Evolutionary conservation across 305 asterid genomes (phyloP).

Genomic region (Solanum aculeatissimum): DNA sequence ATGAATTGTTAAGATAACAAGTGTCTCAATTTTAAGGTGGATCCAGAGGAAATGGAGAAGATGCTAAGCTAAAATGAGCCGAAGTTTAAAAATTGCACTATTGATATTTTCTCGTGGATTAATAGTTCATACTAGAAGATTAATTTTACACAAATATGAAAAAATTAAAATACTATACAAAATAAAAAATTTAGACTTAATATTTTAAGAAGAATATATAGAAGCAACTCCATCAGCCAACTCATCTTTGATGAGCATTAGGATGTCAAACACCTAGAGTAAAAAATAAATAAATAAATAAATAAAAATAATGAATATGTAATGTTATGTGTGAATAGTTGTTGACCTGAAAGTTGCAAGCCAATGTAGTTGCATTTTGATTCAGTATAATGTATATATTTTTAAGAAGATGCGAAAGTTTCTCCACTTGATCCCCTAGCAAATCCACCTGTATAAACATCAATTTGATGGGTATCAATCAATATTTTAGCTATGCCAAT

Average conservation of each 20-base stretch:
- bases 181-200: not conserved
- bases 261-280: conserved; percentile 46
- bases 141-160: not conserved
- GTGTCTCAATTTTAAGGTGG: not conserved
- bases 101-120: not conserved
- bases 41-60: not conserved
- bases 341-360: conserved; percentile 42
- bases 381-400: conserved; percentile 31
- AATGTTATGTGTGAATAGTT: not conserved
- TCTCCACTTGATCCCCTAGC: conserved; percentile 75
- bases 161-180: not conserved
- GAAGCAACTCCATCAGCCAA: conserved; percentile 19
- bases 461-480: not conserved
- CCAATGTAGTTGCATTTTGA: conserved; percentile 35
- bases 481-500: not conserved
- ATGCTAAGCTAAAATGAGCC: not conserved
- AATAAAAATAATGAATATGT: not conserved
- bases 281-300: not conserved
- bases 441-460: conserved; percentile 49
- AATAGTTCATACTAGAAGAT: not conserved
- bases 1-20: not conserved
- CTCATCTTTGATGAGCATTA: conserved; percentile 49
- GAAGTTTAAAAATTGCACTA: not conserved
- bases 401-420: conserved; percentile 40
- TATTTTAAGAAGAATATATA: not conserved